Conservation (phyloP, 1,284 basidiomycete genomes). For the Erythrobasidium hasegawianum region DNA sequence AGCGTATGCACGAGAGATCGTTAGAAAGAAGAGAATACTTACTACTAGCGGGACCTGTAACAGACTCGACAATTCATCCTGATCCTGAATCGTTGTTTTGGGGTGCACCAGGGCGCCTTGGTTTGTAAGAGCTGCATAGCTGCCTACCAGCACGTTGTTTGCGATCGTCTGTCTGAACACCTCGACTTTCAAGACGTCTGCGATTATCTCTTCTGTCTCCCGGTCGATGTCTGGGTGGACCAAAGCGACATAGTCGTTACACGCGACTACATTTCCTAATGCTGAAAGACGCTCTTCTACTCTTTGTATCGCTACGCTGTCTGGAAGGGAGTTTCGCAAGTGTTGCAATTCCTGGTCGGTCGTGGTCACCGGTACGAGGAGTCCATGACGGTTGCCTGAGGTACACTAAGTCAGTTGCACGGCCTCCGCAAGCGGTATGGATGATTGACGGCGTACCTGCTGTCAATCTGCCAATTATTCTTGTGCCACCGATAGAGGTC, state of each 20-base stretch:
- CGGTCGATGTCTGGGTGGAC: constrained; percentile 97
- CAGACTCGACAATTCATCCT: constrained; percentile 92
- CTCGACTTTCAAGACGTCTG: constrained; percentile 97
- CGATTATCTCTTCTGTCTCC: constrained; percentile 99
- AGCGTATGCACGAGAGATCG: background rate
- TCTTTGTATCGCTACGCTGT: constrained; percentile 84
- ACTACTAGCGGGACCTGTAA: constrained; percentile 93
- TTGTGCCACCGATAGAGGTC: constrained; percentile 90
- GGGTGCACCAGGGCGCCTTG: constrained; percentile 97
- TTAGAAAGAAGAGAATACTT: constrained; percentile 48
- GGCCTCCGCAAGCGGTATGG: background rate
- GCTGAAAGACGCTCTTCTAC: constrained; percentile 95
- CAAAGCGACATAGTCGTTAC: constrained; percentile 95
- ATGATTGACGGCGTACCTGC: constrained; percentile 60
- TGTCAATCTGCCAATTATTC: constrained; percentile 88
- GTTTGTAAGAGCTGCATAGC: constrained; percentile 90
- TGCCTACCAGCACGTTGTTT: constrained; percentile 93
- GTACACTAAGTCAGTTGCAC: background rate
- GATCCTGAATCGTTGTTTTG: constrained; percentile 92
- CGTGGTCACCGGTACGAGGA: constrained; percentile 91
- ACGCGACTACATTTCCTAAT: constrained; percentile 96
- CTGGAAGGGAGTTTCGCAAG: constrained; percentile 91
- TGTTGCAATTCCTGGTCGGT: constrained; percentile 99
- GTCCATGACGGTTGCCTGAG: constrained; percentile 84
- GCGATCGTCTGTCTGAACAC: constrained; percentile 98